Percentiles rank a stretch among this genome's conserved stretches.
These are phyloP conservation scores for Raffaelea albimanens DNA, from an alignment of 2,329 filamentous ascomycete genomes.

Conservation along the genomic window DNA sequence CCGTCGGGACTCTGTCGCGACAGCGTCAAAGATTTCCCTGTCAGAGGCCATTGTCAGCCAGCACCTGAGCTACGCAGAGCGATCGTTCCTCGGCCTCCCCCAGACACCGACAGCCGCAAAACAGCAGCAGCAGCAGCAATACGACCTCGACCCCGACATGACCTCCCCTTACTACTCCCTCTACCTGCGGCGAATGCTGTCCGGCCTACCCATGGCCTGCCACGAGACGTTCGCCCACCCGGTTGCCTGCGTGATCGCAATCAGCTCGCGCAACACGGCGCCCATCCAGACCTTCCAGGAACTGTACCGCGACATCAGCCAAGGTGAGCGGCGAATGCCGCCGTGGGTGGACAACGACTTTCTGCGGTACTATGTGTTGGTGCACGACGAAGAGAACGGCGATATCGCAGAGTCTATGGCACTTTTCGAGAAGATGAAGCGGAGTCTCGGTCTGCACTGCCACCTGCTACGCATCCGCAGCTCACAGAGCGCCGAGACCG, in stretches of 20 bases:
- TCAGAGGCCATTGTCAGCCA: conserved; percentile 74
- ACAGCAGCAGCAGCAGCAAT: conserved; percentile 24
- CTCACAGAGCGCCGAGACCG: conserved; percentile 74
- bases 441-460: conserved; percentile 93
- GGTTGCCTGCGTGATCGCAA: conserved; percentile 87
- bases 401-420: conserved; percentile 84
- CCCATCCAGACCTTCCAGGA: conserved; percentile 82
- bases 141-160: conserved; percentile 32
- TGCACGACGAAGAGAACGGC: conserved; percentile 93
- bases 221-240: conserved; percentile 95
- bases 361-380: conserved; percentile 87
- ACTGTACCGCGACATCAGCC: conserved; percentile 76
- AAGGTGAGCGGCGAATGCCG: conserved; percentile 64
- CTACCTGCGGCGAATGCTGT: conserved; percentile 76
- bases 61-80: conserved; percentile 69
- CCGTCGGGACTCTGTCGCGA: conserved; percentile 4
- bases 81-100: conserved; percentile 33
- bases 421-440: conserved; percentile 97
- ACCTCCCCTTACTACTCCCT: conserved; percentile 76
- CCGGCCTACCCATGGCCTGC: conserved; percentile 64
- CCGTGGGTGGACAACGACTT: conserved; percentile 88
- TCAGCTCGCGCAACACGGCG: conserved; percentile 74
- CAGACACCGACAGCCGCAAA: conserved; percentile 12
- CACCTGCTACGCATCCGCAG: conserved; percentile 81
- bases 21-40: conserved; percentile 43